Base-by-base conservation (phyloP, 768 basidiomycete genomes). In the Imleria badia region DNA sequence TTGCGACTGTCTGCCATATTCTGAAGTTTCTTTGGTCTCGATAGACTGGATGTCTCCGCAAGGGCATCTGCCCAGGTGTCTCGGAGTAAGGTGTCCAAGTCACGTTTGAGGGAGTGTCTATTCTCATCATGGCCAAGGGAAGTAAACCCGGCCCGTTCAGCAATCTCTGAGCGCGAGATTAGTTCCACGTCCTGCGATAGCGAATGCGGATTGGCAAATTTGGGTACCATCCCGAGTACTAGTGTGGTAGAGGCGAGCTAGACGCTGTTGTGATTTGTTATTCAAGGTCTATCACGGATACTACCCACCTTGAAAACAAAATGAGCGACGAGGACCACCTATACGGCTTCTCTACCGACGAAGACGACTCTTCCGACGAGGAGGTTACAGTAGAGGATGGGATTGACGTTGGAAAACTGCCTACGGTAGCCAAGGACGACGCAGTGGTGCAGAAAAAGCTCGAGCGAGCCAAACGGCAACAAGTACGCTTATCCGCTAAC, bases 361-460 rank as follows among this genome's bases (percentile, higher is more conserved):
- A 85, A 45, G 83, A 86, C 48, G 81, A 82, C 52, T 86, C 87
- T 33, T 91, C 89, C 10, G 91, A 91, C 51, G 93, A 92, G 23
- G 89, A 91, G 56, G 80, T 81, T 13, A 70, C 73, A 23, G 78
- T 76, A 48, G 79, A 77, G 60, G 80, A 80, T 29, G 80, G 75
- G 3, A 81, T 94, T 40, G 87, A 94, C 58, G 73, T 94, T 26
- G 74, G 66, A 23, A 86, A 83, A 61, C 77, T 98, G 36, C 95
- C 94, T 2, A 94, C 91, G 0, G 76, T 94, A 23, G 89, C 90
- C 23, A 95, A 94, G 65, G 93, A 95, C 67, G 94, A 96, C 66
- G 85, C 79, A 40, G 81, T 77, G 1, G 88, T 98, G 13, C 85
- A 88, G 60, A 74, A 74, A 60, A 85, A 79, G 65, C 70, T 86